Evolutionary conservation across 73 alveolate species (phyloP).

Genomic region (Uronychia binucleata): DNA sequence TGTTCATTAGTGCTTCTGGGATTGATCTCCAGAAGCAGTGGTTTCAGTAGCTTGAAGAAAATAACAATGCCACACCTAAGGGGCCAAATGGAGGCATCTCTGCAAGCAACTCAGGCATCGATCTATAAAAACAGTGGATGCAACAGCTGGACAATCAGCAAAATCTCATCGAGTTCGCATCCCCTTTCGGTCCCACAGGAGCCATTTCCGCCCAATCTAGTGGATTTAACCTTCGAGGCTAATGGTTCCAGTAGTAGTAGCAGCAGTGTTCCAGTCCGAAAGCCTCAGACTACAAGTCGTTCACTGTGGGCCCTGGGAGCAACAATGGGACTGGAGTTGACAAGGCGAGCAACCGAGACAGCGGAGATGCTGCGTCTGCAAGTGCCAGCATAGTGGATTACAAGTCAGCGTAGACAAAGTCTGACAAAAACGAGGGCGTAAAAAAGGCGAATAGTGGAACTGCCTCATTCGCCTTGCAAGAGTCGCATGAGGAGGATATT

Average conservation of each 20-base stretch:
- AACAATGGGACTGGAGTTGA: background rate
- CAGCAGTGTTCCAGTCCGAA: background rate
- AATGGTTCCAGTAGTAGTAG: background rate
- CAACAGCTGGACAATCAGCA: background rate
- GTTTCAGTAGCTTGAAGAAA: background rate
- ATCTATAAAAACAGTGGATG: background rate
- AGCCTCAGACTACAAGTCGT: background rate
- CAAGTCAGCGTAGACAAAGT: no score
- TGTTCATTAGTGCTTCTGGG: no score
- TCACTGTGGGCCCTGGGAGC: no score
- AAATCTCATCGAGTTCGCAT: background rate
- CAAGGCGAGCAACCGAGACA: background rate
- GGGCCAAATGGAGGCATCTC: background rate
- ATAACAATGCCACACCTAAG: background rate
- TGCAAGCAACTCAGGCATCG: background rate
- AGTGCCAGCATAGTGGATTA: background rate
- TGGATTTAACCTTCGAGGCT: background rate
- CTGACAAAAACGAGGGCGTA: no score
- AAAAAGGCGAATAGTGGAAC: no score
- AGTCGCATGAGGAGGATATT: no score
- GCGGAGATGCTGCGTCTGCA: background rate
- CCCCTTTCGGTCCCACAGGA: background rate
- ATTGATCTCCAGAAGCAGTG: background rate
- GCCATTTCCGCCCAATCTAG: background rate
- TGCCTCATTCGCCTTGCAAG: no score